These are phyloP conservation scores for Ophiosphaerella narmari DNA, from an alignment of 2,329 filamentous ascomycete species.

Conservation along the genomic window DNA sequence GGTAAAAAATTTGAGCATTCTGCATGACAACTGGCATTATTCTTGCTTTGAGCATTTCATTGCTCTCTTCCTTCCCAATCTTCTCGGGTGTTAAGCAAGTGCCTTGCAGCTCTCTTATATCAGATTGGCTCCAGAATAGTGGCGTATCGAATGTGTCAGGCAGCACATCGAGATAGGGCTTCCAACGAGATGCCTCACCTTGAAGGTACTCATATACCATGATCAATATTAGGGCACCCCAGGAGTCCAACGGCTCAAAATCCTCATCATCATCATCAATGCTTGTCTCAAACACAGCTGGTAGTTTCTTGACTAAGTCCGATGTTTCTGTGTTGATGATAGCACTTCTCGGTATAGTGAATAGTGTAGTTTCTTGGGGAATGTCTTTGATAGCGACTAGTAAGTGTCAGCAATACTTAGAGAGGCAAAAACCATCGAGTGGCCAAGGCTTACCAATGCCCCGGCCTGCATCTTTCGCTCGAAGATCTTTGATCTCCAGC, in stretches of 20 bases:
- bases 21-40: constrained; percentile 20
- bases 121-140: constrained; percentile 24
- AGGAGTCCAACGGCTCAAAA: constrained; percentile 20
- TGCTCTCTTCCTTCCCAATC: constrained; percentile 25
- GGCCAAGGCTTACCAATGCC: constrained; percentile 21
- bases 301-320: constrained; percentile 16
- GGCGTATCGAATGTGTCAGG: constrained; percentile 27
- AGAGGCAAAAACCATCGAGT: background rate
- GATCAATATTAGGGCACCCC: constrained; percentile 26
- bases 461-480: constrained; percentile 23
- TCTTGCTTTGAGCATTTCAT: constrained; percentile 19
- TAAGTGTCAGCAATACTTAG: background rate
- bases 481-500: constrained; percentile 24
- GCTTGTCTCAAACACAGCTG: constrained; percentile 17
- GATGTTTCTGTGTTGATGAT: constrained; percentile 29
- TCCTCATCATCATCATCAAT: constrained; percentile 20
- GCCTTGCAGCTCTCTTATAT: constrained; percentile 24
- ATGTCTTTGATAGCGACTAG: constrained; percentile 22
- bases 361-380: constrained; percentile 20
- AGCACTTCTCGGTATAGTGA: constrained; percentile 24
- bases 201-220: constrained; percentile 28
- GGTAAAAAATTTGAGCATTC: constrained; percentile 15
- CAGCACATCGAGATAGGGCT: constrained; percentile 27
- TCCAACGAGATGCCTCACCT: constrained; percentile 25
- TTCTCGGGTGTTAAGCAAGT: constrained; percentile 25